Evolutionary conservation across 2,329 filamentous ascomycete genomes (phyloP).

Genomic region (Botrytis pseudocinerea): DNA sequence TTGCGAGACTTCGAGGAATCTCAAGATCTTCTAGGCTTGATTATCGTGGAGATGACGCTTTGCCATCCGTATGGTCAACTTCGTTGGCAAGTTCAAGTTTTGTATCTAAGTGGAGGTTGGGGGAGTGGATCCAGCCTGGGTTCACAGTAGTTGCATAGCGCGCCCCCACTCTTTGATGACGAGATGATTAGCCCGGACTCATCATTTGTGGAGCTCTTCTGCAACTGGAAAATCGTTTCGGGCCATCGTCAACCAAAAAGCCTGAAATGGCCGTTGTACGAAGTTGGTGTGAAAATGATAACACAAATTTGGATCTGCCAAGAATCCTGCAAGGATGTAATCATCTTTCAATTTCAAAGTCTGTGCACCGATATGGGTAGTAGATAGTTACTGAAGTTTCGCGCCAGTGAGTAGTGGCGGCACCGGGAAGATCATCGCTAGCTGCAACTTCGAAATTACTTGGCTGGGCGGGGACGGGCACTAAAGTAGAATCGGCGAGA

Average conservation of each 20-base stretch:
- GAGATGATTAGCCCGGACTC: slow-evolving; percentile 13
- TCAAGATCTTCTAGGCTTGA: neutral
- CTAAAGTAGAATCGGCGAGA: slow-evolving; percentile 11
- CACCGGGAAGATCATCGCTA: slow-evolving; percentile 14
- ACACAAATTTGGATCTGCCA: slow-evolving; percentile 2
- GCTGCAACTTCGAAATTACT: neutral
- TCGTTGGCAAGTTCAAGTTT: slow-evolving; percentile 10
- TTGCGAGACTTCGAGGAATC: neutral
- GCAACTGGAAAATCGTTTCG: neutral
- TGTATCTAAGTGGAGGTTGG: slow-evolving; percentile 5
- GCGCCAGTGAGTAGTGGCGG: slow-evolving; percentile 9
- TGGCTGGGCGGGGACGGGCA: neutral
- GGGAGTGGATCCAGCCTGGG: slow-evolving; percentile 7
- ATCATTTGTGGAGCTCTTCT: slow-evolving; percentile 1
- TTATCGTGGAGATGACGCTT: slow-evolving; percentile 10
- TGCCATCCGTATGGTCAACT: neutral
- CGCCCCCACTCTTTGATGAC: slow-evolving; percentile 17
- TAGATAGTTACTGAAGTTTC: slow-evolving; percentile 2
- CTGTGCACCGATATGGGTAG: slow-evolving; percentile 7
- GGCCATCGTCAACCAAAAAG: neutral
- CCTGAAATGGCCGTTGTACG: neutral
- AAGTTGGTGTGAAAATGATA: neutral
- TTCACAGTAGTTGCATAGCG: neutral
- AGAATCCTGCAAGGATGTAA: neutral
- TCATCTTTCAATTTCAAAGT: slow-evolving; percentile 9